Conservation (phyloP, 164 flowering plant genomes). For the Chimonanthus salicifolius region DNA sequence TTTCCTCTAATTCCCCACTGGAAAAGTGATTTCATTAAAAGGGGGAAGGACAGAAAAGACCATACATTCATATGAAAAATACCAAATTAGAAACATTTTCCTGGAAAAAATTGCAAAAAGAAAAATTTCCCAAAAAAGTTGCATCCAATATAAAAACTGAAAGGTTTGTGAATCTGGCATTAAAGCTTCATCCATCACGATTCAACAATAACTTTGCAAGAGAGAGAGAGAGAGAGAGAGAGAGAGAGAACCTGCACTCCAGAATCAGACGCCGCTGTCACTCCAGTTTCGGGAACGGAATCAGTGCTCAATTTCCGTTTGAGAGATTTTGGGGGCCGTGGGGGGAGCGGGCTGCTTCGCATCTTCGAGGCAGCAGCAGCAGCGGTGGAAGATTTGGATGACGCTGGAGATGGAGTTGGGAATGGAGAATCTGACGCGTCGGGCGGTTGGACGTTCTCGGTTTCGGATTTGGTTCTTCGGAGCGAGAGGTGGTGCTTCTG, state of each 20-base stretch:
- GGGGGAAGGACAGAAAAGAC: no score
- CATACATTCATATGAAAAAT: no score
- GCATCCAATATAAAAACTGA: neutral
- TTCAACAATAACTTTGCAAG: neutral
- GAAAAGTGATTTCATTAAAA: neutral
- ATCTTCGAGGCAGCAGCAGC: conserved; percentile 43
- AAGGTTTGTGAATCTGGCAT: neutral
- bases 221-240: neutral
- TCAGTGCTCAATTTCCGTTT: conserved; percentile 69
- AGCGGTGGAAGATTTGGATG: conserved; percentile 24
- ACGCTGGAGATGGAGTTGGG: conserved; percentile 11
- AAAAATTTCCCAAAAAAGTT: neutral
- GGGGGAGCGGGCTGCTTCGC: conserved; percentile 75
- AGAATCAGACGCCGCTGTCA: conserved; percentile 41
- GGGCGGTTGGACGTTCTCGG: conserved; percentile 40
- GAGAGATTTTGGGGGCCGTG: conserved; percentile 67
- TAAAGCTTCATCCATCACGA: neutral
- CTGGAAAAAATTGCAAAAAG: neutral
- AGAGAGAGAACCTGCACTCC: conserved; percentile 65
- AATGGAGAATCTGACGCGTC: conserved; percentile 29
- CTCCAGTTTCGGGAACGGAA: conserved; percentile 33
- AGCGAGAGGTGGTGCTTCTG: conserved; percentile 16
- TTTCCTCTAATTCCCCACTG: neutral
- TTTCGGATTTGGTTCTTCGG: conserved; percentile 22
- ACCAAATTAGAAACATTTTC: no score